Percentiles rank a stretch among this genome's conserved stretches.
These are phyloP conservation scores for Auriscalpium vulgare DNA, from an alignment of 768 basidiomycete species.

Conservation along the genomic window DNA sequence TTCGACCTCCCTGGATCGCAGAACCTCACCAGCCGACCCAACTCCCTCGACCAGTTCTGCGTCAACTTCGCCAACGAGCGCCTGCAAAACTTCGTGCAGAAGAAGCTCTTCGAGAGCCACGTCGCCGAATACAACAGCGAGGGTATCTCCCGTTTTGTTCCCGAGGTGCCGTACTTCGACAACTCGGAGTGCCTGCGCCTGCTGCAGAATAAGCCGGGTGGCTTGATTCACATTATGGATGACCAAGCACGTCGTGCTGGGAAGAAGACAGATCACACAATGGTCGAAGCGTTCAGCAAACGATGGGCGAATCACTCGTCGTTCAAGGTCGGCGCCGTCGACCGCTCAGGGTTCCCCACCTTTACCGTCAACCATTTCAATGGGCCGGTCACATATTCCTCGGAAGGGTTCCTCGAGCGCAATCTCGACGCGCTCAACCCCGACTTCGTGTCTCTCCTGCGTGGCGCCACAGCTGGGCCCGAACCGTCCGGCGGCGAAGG, in stretches of 20 bases:
- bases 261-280: constrained; percentile 89
- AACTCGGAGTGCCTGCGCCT: constrained; percentile 86
- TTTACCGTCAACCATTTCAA: constrained; percentile 93
- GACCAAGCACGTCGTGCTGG: constrained; percentile 82
- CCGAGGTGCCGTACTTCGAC: constrained; percentile 75
- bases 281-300: constrained; percentile 92
- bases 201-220: constrained; percentile 80
- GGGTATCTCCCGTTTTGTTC: constrained; percentile 64
- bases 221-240: constrained; percentile 95
- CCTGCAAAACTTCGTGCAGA: constrained; percentile 76
- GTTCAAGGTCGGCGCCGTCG: constrained; percentile 75
- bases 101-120: constrained; percentile 71
- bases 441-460: constrained; percentile 85
- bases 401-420: constrained; percentile 82
- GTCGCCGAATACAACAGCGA: constrained; percentile 79
- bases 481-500: constrained; percentile 49
- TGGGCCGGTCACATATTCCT: constrained; percentile 85
- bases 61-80: constrained; percentile 96
- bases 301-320: constrained; percentile 91
- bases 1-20: constrained; percentile 93
- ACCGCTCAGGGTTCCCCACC: constrained; percentile 71
- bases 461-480: constrained; percentile 39
- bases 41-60: constrained; percentile 94
- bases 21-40: constrained; percentile 79
- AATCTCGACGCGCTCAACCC: constrained; percentile 88